Base-by-base conservation (phyloP, 768 basidiomycete genomes). In the Mycena filopes region DNA sequence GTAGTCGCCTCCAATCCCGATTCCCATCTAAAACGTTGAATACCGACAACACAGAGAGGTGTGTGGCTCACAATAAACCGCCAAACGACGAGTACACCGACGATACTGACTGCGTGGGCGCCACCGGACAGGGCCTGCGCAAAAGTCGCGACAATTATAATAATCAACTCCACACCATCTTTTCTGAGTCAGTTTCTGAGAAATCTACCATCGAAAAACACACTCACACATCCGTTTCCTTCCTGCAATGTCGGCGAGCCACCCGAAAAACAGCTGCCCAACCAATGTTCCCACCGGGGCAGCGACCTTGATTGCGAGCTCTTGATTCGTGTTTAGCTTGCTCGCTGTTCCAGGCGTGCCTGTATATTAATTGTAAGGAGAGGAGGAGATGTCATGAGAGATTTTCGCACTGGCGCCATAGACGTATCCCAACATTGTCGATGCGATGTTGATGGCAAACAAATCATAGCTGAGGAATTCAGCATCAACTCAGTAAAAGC, bases 1-100 rank as follows among this genome's bases (percentile, higher is more conserved):
- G 74, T 96, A 96, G 71, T 96, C 95, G 20, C 95, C 95, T 6
- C 94, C 95, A 20, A 96, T 92, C 7, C 95, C 94, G 3, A 95
- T 75, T 0, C 93, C 93, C 86, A 88, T 88, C 89, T 86, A 0
- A 33, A 26, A 40, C 15, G 23, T 6, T 15, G 42, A 65, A 20
- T n/a, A 21, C 45, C 11, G 13, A 23, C 23, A 25, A 13, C n/a
- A 18, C 29, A 16, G 5, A 20, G 25, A 42, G 21, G 21, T 43
- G 33, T 49, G 60, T 23, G n/a, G 73, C 80, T 66, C 63, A 83
- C 83, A 33, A 95, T 79, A 79, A 93, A 92, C 13, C 95, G 88
- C 94, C 95, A 96, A 51, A 91, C 86, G 63, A 96, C 82, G 56
- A 96, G 80, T 23, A 85, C 89, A 68, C 90, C 93, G 64, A 94